Percentiles rank a stretch among this genome's conserved stretches.
phyloP scores from a whole-genome alignment of 768 basidiomycete species.

The Russula foetens region DNA sequence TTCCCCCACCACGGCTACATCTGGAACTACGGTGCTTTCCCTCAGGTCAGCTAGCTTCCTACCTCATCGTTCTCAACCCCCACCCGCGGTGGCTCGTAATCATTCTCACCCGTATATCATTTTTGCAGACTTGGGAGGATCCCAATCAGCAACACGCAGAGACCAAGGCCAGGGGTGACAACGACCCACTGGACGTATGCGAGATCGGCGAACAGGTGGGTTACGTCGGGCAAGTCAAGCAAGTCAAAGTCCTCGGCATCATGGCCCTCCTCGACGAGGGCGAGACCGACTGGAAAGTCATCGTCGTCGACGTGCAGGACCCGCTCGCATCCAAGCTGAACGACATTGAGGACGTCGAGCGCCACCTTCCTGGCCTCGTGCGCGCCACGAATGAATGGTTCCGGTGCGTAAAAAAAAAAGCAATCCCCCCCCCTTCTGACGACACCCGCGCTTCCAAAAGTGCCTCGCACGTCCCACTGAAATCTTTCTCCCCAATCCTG shows the following conservation, averaged over 20 bases:
- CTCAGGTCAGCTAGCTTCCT: slow-evolving; percentile 55
- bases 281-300: slow-evolving; percentile 99
- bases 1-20: slow-evolving; percentile 99
- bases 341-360: slow-evolving; percentile 98
- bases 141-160: slow-evolving; percentile 80
- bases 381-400: slow-evolving; percentile 99
- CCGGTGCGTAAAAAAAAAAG: slow-evolving; percentile 59
- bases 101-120: background rate
- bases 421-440: no score
- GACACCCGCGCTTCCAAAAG: no score
- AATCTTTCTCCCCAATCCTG: background rate
- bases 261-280: slow-evolving; percentile 99
- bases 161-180: slow-evolving; percentile 98
- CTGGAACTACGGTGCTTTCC: slow-evolving; percentile 99
- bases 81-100: background rate
- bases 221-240: slow-evolving; percentile 95
- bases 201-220: slow-evolving; percentile 99
- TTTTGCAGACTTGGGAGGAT: slow-evolving; percentile 96
- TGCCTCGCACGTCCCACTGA: background rate
- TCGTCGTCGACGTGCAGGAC: slow-evolving; percentile 94
- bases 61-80: background rate
- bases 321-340: slow-evolving; percentile 95
- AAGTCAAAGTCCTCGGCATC: slow-evolving; percentile 99
- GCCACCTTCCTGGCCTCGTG: slow-evolving; percentile 94
- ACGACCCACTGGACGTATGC: slow-evolving; percentile 98